Evolutionary conservation across 305 asterid genomes (phyloP).

Genomic region (Fraxinus latifolia): DNA sequence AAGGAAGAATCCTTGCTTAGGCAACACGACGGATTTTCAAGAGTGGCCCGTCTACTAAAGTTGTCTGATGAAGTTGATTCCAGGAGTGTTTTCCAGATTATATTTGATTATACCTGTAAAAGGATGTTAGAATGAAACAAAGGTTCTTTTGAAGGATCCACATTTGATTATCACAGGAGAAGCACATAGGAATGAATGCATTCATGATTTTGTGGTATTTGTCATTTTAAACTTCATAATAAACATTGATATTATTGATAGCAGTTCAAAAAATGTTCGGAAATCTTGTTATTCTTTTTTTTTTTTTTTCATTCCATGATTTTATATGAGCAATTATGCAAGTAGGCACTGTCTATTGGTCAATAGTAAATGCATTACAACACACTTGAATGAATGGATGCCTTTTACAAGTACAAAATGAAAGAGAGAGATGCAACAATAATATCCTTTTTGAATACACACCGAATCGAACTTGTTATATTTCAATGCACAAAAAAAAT

Average conservation of each 20-base stretch:
- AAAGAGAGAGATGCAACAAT: background rate
- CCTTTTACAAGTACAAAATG: background rate
- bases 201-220: background rate
- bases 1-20: slow-evolving; percentile 52
- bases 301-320: background rate
- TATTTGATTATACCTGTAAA: slow-evolving; percentile 83
- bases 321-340: background rate
- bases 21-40: slow-evolving; percentile 66
- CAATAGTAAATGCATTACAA: background rate
- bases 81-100: slow-evolving; percentile 64
- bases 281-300: background rate
- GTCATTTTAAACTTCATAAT: background rate
- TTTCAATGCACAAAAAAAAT: background rate
- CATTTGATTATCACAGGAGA: background rate
- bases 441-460: background rate
- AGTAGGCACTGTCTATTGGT: background rate
- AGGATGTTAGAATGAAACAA: slow-evolving; percentile 50
- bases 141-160: background rate
- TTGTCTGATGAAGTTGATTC: slow-evolving; percentile 59
- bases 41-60: slow-evolving; percentile 78
- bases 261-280: background rate
- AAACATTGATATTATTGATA: background rate
- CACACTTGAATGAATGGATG: background rate
- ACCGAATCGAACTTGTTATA: background rate
- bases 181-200: background rate